phyloP scores from a whole-genome alignment of 2,329 filamentous ascomycete genomes.

The Pyrenochaeta sp. region DNA sequence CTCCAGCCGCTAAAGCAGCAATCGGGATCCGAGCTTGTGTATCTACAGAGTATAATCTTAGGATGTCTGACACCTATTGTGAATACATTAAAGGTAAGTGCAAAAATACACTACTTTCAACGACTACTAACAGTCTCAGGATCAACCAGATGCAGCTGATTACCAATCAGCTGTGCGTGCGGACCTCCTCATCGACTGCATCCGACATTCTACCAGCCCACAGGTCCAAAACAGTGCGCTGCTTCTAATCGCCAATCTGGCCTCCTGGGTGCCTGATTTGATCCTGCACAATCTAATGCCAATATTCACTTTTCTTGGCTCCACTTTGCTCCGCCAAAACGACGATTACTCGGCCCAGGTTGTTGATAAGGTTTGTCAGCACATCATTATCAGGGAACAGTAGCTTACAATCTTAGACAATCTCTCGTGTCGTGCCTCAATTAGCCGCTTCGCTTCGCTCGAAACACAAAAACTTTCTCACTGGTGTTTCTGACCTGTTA shows the following conservation, averaged over 20 bases:
- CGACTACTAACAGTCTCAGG: constrained; percentile 12
- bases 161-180: constrained; percentile 83
- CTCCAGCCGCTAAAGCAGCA: constrained; percentile 84
- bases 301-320: constrained; percentile 98
- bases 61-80: constrained; percentile 85
- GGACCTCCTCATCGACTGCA: constrained; percentile 91
- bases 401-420: constrained; percentile 65
- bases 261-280: constrained; percentile 85
- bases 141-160: constrained; percentile 64
- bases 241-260: constrained; percentile 85
- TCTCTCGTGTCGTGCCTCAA: constrained; percentile 91
- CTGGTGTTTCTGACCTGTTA: constrained; percentile 87
- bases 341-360: constrained; percentile 98
- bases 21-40: constrained; percentile 85
- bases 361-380: constrained; percentile 70
- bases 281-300: constrained; percentile 98
- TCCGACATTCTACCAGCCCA: constrained; percentile 88
- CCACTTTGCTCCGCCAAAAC: constrained; percentile 86
- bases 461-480: constrained; percentile 78
- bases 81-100: constrained; percentile 69
- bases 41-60: constrained; percentile 85
- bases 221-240: constrained; percentile 94
- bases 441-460: constrained; percentile 85
- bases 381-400: not conserved
- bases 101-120: not conserved